Conservation (phyloP, 176 grass and related monocot genomes). For the Eleusine coracana region DNA sequence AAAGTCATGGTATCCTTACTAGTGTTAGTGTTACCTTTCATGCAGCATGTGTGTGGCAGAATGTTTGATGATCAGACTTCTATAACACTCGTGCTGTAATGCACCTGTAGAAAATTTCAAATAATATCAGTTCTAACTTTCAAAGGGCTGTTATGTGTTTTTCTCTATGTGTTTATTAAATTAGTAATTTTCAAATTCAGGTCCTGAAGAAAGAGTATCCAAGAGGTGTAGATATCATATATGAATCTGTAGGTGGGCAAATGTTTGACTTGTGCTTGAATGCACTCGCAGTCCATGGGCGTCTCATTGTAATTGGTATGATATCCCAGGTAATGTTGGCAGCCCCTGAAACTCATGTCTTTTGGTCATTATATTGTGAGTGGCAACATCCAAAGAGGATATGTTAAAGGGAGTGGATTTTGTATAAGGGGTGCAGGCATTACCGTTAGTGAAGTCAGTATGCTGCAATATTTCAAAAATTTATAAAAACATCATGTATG, state of each 20-base stretch:
- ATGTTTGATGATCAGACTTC: constrained; percentile 36
- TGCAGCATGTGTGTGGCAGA: background rate
- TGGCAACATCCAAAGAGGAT: constrained; percentile 11
- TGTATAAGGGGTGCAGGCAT: background rate
- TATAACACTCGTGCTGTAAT: constrained; percentile 12
- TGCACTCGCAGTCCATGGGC: constrained; percentile 84
- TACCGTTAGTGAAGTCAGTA: background rate
- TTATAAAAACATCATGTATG: background rate
- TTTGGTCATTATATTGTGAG: constrained; percentile 8
- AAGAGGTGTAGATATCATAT: constrained; percentile 86
- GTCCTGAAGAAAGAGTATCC: constrained; percentile 85
- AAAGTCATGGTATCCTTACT: background rate
- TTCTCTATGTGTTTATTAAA: constrained; percentile 24
- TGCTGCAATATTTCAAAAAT: background rate
- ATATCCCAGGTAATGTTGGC: constrained; percentile 78
- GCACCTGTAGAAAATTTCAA: background rate
- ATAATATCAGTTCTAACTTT: background rate
- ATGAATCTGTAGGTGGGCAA: constrained; percentile 98
- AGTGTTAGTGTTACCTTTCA: background rate
- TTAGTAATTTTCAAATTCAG: constrained; percentile 44
- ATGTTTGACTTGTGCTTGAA: constrained; percentile 95
- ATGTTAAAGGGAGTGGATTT: constrained; percentile 8
- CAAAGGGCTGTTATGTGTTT: constrained; percentile 1
- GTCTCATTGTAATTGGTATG: constrained; percentile 94
- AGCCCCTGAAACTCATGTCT: constrained; percentile 5